Base-by-base conservation (phyloP, 1,139 yeast genomes). In the Protomyces gravidus region DNA sequence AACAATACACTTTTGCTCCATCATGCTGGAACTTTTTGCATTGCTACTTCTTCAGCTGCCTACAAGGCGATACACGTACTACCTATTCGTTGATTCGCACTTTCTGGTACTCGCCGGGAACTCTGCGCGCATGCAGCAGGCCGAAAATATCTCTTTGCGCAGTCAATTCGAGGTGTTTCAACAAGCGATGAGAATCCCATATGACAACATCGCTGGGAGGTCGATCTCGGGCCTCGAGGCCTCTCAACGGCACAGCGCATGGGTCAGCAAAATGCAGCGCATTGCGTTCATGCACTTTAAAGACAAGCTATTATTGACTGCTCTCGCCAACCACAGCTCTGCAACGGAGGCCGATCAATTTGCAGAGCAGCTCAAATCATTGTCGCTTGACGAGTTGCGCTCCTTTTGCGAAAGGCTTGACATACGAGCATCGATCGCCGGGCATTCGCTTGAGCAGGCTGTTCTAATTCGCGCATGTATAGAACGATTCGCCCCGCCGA, bases 151-250 rank as follows among this genome's bases (percentile, higher is more conserved):
- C 45, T 3, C 11, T 13, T 3, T 25, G 7, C 25, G 36, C 36
- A 39, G 47, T 9, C 19, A 26, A 15, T 17, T 45, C 9, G 30
- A 28, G 9, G 17, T 32, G n/a, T 28, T 53, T 27, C 21, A 25
- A 9, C 33, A 53, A n/a, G 36, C 23, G 9, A 6, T 53, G 3
- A 23, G 13, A n/a, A 7, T 45, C 5, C 58, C 58, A 4, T 67
- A 78, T 15, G 73, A 78, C 64, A 81, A 78, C 57, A 72, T 75
- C 57, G 66, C 75, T 0, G 80, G 81, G 11, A 67, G 64, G 23
- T 60, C 67, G 9, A 61, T 71, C n/a, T 32, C 66, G 1, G 59
- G 63, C 7, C 65, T 64, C 4, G 65, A 65, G 25, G 42, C 65
- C 7, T 66, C 67, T 50, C 46, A 63, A 4, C 48, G 40, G 1